Percentiles rank a stretch among this genome's conserved stretches.
These are phyloP conservation scores for Peronosclerospora sorghi DNA, from an alignment of 352 stramenopile species.

Conservation along the genomic window DNA sequence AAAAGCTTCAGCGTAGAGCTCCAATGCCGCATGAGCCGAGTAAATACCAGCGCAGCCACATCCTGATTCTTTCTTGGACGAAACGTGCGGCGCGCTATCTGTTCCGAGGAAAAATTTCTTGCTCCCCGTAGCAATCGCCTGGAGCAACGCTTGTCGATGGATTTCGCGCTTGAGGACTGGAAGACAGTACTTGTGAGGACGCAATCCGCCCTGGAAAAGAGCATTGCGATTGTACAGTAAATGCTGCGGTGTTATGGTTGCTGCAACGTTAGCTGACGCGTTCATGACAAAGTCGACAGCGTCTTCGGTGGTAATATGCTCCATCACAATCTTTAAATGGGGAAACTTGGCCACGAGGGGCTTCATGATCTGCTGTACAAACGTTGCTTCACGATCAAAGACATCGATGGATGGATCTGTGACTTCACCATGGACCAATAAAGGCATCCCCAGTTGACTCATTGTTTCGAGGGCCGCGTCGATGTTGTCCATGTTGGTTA, in stretches of 20 bases:
- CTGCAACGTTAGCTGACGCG: slow-evolving; percentile 86
- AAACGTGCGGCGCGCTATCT: slow-evolving; percentile 94
- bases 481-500: slow-evolving; percentile 94
- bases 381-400: slow-evolving; percentile 95
- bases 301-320: slow-evolving; percentile 97
- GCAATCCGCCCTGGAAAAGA: slow-evolving; percentile 89
- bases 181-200: slow-evolving; percentile 99
- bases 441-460: slow-evolving; percentile 81
- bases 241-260: slow-evolving; percentile 98
- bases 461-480: slow-evolving; percentile 78
- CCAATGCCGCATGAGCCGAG: slow-evolving; percentile 91
- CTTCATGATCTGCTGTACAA: slow-evolving; percentile 93
- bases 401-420: slow-evolving; percentile 92
- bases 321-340: slow-evolving; percentile 97
- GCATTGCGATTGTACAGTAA: slow-evolving; percentile 98
- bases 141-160: slow-evolving; percentile 85
- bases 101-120: slow-evolving; percentile 98
- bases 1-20: slow-evolving; percentile 97
- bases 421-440: slow-evolving; percentile 96
- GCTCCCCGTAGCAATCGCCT: slow-evolving; percentile 85
- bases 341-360: slow-evolving; percentile 90
- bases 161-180: slow-evolving; percentile 96
- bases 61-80: slow-evolving; percentile 85
- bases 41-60: slow-evolving; percentile 95
- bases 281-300: slow-evolving; percentile 91